Percentiles rank a stretch among this genome's conserved stretches.
phyloP scores from a whole-genome alignment of 2,329 filamentous ascomycete genomes.

The Beauveria australis region DNA sequence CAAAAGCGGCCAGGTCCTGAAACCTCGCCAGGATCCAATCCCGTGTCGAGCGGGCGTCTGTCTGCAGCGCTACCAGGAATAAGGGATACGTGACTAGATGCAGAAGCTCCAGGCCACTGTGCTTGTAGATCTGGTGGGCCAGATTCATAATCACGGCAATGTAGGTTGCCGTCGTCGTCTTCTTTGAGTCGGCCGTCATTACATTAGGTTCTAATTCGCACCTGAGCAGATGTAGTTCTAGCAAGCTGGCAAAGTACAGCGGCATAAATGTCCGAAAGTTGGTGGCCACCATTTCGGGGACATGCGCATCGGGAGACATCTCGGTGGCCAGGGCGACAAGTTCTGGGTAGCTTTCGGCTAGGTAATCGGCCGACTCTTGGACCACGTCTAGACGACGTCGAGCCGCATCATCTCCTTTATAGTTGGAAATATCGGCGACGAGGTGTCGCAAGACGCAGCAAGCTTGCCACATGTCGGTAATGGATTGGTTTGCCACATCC shows the following conservation, averaged over 20 bases:
- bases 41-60: constrained; percentile 23
- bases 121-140: constrained; percentile 24
- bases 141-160: constrained; percentile 22
- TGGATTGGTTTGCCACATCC: constrained; percentile 26
- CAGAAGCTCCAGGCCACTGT: constrained; percentile 24
- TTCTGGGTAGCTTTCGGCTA: constrained; percentile 18
- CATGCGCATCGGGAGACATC: constrained; percentile 18
- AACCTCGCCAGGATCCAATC: constrained; percentile 27
- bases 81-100: constrained; percentile 26
- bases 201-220: constrained; percentile 6
- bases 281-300: constrained; percentile 22
- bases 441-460: constrained; percentile 23
- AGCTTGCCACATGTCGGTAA: constrained; percentile 23
- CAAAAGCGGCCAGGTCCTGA: constrained; percentile 21
- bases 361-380: constrained; percentile 16
- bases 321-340: constrained; percentile 20
- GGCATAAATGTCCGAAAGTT: constrained; percentile 28
- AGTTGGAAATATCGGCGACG: constrained; percentile 22
- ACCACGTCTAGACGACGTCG: constrained; percentile 15
- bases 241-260: constrained; percentile 25
- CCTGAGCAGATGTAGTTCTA: constrained; percentile 18
- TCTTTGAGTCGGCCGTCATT: not conserved
- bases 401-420: constrained; percentile 16
- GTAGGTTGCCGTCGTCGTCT: not conserved
- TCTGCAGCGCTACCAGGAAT: constrained; percentile 28